Conservation (phyloP, 2,329 filamentous ascomycete genomes). For the Parastagonospora nodorum region DNA sequence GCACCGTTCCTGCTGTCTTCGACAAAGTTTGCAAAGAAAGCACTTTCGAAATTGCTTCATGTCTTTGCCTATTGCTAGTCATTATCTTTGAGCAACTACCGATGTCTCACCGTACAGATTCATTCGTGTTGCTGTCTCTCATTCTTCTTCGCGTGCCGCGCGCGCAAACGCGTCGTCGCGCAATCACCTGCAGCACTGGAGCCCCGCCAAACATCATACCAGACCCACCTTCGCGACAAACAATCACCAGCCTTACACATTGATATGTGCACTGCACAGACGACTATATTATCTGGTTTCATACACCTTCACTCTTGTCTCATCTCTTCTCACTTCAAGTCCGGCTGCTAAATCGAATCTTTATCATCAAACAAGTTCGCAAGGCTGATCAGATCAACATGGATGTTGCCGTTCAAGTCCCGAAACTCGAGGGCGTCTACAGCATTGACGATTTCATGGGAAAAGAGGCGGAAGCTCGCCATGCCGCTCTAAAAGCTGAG, state of each 20-base stretch:
- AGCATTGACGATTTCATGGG: slow-evolving; percentile 29
- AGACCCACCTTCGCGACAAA: background rate
- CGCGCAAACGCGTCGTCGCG: slow-evolving; percentile 3
- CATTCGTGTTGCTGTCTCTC: too few species aligned
- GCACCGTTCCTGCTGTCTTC: too few species aligned
- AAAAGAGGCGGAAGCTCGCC: slow-evolving; percentile 4
- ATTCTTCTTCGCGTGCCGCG: too few species aligned
- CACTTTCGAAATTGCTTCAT: too few species aligned
- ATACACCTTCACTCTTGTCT: background rate
- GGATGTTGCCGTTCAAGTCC: slow-evolving; percentile 1
- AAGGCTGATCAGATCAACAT: slow-evolving; percentile 2
- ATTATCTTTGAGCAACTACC: too few species aligned
- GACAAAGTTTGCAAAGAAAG: too few species aligned
- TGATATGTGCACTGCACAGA: background rate
- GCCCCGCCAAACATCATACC: slow-evolving; percentile 1
- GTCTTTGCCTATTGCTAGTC: too few species aligned
- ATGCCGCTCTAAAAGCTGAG: slow-evolving; percentile 7
- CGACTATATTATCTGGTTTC: background rate
- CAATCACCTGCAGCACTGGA: background rate
- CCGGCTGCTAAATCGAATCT: background rate
- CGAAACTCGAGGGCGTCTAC: slow-evolving; percentile 12
- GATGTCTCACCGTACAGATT: too few species aligned
- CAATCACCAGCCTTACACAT: slow-evolving; percentile 16
- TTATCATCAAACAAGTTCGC: too few species aligned
- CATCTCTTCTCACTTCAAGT: slow-evolving; percentile 33